Conservation (phyloP, 228 moss, liverwort and hornwort species). For the Sphagnum fallax region DNA sequence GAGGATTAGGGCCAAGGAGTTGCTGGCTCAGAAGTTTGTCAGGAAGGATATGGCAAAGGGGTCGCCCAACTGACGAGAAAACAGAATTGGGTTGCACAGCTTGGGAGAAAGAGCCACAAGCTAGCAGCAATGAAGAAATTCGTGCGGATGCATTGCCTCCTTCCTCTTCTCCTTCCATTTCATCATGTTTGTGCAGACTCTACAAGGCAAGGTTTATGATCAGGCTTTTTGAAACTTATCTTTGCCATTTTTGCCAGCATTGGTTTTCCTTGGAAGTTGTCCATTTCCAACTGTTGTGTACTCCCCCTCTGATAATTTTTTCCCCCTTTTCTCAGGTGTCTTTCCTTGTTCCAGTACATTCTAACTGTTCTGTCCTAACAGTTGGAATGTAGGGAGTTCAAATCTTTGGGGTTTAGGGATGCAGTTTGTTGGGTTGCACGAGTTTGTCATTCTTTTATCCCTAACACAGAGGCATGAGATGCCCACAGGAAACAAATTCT, state of each 20-base stretch:
- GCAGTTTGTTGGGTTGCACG: too few species aligned
- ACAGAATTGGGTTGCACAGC: slow-evolving; percentile 19
- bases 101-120: slow-evolving; percentile 7
- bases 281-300: neutral
- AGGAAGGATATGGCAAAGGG: slow-evolving; percentile 18
- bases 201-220: slow-evolving; percentile 29
- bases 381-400: neutral
- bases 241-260: neutral
- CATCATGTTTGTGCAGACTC: slow-evolving; percentile 33
- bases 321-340: too few species aligned
- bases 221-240: neutral
- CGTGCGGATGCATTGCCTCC: slow-evolving; percentile 24
- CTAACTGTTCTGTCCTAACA: neutral
- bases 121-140: slow-evolving; percentile 4
- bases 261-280: neutral
- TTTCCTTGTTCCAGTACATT: neutral
- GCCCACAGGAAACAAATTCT: too few species aligned
- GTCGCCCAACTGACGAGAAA: slow-evolving; percentile 3
- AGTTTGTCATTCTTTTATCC: too few species aligned
- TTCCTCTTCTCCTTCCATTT: slow-evolving; percentile 18
- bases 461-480: too few species aligned
- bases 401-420: neutral
- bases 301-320: too few species aligned
- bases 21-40: neutral
- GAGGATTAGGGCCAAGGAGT: slow-evolving; percentile 4